These are phyloP conservation scores for Podospora appendiculata DNA, from an alignment of 495 filamentous ascomycete genomes.

Conservation along the genomic window DNA sequence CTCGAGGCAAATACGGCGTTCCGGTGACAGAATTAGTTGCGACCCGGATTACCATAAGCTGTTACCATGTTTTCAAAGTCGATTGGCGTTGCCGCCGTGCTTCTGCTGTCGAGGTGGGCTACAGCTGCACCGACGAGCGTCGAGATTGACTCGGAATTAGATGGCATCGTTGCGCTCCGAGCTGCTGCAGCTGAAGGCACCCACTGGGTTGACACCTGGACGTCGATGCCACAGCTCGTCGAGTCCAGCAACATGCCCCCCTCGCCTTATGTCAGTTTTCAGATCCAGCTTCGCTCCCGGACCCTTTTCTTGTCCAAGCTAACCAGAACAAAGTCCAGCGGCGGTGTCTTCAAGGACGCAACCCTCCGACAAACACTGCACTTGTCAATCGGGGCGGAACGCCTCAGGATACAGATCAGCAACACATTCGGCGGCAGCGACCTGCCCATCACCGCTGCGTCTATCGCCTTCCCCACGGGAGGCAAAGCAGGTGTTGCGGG, in stretches of 20 bases:
- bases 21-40: no score
- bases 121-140: constrained; percentile 1
- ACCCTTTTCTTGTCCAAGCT: no score
- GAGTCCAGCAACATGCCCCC: constrained; percentile 56
- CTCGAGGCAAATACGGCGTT: no score
- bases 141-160: background rate
- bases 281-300: background rate
- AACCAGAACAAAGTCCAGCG: constrained; percentile 5
- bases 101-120: constrained; percentile 3
- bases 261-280: constrained; percentile 45
- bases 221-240: constrained; percentile 58
- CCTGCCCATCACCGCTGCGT: constrained; percentile 52
- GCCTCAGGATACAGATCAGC: constrained; percentile 55
- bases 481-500: constrained; percentile 42
- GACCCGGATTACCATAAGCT: no score
- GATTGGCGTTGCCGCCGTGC: background rate
- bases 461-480: constrained; percentile 45
- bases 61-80: background rate
- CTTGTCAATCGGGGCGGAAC: constrained; percentile 44
- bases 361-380: constrained; percentile 64
- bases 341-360: constrained; percentile 38
- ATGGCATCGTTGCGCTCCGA: background rate
- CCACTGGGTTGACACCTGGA: constrained; percentile 62
- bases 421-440: constrained; percentile 59
- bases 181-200: constrained; percentile 7